Evolutionary conservation across 176 grass and related monocot genomes (phyloP).

Genomic region (barley (Hordeum vulgare)): DNA sequence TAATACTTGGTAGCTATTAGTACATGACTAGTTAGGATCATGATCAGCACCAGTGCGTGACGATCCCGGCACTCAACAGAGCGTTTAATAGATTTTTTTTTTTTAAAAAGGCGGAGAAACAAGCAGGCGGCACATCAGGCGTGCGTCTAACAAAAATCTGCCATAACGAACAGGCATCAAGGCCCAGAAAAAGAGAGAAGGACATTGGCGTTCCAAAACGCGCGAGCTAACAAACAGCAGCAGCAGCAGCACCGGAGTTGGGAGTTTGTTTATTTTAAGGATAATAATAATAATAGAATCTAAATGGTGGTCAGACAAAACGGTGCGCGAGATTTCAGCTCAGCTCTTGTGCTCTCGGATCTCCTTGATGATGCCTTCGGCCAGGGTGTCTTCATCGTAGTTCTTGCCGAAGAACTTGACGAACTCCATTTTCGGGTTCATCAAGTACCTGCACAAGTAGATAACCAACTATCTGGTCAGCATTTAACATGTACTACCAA

Average conservation of each 20-base stretch:
- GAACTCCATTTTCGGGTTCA: constrained; percentile 62
- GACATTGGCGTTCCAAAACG: background rate
- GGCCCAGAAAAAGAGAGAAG: background rate
- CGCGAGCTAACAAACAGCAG: background rate
- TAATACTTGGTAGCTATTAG: too few relatives aligned
- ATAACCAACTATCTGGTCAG: background rate
- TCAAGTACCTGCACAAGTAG: constrained; percentile 49
- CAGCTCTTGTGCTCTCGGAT: constrained; percentile 26
- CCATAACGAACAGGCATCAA: background rate
- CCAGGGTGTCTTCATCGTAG: constrained; percentile 48
- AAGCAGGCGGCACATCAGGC: too few relatives aligned
- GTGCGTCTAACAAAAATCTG: background rate
- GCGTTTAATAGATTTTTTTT: too few relatives aligned
- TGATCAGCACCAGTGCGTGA: too few relatives aligned
- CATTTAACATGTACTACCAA: background rate
- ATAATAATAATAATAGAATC: too few relatives aligned
- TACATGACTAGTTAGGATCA: too few relatives aligned
- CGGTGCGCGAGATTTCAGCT: background rate
- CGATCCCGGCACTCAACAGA: too few relatives aligned
- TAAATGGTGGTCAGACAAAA: background rate
- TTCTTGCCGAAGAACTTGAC: constrained; percentile 70
- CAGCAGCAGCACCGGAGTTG: background rate
- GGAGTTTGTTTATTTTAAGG: background rate
- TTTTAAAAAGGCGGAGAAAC: too few relatives aligned
- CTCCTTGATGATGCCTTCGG: constrained; percentile 56